Base-by-base conservation (phyloP, 2,329 filamentous ascomycete species). In the Aspergillus versicolor region DNA sequence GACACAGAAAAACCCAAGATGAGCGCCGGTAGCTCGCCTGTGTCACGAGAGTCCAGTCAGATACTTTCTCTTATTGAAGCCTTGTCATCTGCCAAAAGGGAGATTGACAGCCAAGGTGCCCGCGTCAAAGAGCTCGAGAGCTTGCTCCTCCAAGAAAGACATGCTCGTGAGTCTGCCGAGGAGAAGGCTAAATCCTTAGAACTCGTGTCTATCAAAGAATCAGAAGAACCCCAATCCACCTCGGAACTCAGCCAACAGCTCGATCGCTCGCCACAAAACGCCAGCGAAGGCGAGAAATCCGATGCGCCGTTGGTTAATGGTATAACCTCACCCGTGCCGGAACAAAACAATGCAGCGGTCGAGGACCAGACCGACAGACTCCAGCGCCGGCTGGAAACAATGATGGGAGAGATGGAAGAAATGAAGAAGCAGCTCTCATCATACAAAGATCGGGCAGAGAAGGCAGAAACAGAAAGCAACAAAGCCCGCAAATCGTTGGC, bases 21-120 rank as follows among this genome's bases (percentile, higher is more conserved):
- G 53, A 64, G 63, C 45, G 52, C 68, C 17, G 64, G 63, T 15
- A 69, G 63, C 27, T 81, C 81, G 15, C 79, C 81, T 6, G 74
- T 79, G 17, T 75, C 76, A 41, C 73, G 75, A 46, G 85, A 88
- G 63, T 82, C 82, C 5, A 88, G 87, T 67, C 92, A 96, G 67
- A 91, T 97, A 54, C 78, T 93, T 5, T 87, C 90, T 17, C 80
- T 99, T 13, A 91, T 92, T 6, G 92, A 97, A 66, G 91, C 91
- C 19, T 79, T 99, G 43, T 90, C 88, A 53, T 86, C 84, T 57
- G 90, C 92, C 9, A 95, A 91, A 76, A 89, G 88, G 65, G 92
- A 97, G 70, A 85, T 97, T 42, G 92, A 95, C 67, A 84, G 82
- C n/a, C 92, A 97, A 71, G 87, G 85, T 50, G 82, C 86, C 42